Conservation (phyloP, 73 alveolate species). For the Paramecium caudatum region DNA sequence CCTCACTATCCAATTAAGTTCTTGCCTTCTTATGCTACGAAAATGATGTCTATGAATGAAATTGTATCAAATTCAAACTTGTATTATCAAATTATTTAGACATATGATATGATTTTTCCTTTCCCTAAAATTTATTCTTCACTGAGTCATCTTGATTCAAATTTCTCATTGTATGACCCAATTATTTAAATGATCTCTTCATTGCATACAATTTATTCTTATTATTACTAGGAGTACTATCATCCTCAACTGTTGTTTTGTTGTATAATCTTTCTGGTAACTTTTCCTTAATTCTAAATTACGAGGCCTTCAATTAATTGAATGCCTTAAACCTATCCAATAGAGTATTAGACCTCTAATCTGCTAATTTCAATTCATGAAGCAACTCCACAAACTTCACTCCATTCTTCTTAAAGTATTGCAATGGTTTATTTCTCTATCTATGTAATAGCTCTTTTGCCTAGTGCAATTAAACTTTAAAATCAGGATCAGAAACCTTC, state of each 20-base stretch:
- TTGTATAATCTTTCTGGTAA: conserved; percentile 13
- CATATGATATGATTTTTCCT: neutral
- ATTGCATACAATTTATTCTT: neutral
- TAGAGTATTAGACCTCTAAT: neutral
- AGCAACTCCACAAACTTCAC: conserved; percentile 17
- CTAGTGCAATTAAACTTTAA: neutral
- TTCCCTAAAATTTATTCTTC: neutral
- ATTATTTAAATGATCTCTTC: neutral
- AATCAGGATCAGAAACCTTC: conserved; percentile 28
- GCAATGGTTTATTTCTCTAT: conserved; percentile 22
- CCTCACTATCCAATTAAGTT: conserved; percentile 38
- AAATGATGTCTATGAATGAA: neutral
- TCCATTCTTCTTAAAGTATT: conserved; percentile 44
- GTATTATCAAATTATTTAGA: conserved; percentile 23
- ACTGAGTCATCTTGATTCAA: neutral
- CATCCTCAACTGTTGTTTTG: conserved; percentile 13
- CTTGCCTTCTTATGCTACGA: conserved; percentile 4
- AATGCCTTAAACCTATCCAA: neutral
- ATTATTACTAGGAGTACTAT: neutral
- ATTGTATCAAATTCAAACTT: neutral
- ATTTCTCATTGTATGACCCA: neutral
- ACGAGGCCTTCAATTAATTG: neutral
- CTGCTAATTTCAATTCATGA: conserved; percentile 21
- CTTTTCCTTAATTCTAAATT: conserved; percentile 2
- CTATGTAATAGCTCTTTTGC: neutral